Evolutionary conservation across 2,329 filamentous ascomycete species (phyloP).

Genomic region (Sporothrix luriei): DNA sequence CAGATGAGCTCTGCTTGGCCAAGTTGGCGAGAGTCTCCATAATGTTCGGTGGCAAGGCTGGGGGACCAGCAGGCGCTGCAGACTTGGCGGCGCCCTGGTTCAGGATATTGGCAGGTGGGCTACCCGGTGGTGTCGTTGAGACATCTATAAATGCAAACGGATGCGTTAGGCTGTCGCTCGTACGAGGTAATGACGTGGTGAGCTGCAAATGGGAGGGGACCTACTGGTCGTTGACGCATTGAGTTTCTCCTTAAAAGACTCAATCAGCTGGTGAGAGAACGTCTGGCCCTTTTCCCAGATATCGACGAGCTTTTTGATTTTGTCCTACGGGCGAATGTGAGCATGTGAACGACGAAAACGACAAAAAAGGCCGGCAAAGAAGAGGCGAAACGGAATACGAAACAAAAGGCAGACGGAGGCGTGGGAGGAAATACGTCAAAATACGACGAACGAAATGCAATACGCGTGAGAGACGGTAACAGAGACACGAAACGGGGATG

Average conservation of each 20-base stretch:
- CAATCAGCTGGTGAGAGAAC: constrained; percentile 74
- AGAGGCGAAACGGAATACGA: neutral
- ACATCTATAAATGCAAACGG: constrained; percentile 52
- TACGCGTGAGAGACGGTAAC: no score
- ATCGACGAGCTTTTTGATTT: constrained; percentile 17
- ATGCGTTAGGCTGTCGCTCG: neutral
- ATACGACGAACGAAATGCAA: neutral
- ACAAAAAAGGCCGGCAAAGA: neutral
- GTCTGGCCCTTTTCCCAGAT: constrained; percentile 25
- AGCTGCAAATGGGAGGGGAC: constrained; percentile 43
- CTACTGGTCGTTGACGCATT: constrained; percentile 66
- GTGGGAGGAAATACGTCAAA: neutral
- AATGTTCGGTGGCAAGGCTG: constrained; percentile 59
- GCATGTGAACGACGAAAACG: neutral
- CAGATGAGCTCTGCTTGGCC: constrained; percentile 69
- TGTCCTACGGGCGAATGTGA: constrained; percentile 14
- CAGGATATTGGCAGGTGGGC: constrained; percentile 54
- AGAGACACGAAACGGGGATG: neutral
- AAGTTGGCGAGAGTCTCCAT: constrained; percentile 79
- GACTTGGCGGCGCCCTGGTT: constrained; percentile 40
- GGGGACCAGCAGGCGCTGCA: constrained; percentile 45
- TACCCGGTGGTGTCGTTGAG: constrained; percentile 72
- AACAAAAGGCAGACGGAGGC: neutral
- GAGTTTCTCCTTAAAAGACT: constrained; percentile 79
- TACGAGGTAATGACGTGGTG: constrained; percentile 29